Evolutionary conservation across 108 stramenopile species (phyloP).

Genomic region (Cyclotella kingstonii): DNA sequence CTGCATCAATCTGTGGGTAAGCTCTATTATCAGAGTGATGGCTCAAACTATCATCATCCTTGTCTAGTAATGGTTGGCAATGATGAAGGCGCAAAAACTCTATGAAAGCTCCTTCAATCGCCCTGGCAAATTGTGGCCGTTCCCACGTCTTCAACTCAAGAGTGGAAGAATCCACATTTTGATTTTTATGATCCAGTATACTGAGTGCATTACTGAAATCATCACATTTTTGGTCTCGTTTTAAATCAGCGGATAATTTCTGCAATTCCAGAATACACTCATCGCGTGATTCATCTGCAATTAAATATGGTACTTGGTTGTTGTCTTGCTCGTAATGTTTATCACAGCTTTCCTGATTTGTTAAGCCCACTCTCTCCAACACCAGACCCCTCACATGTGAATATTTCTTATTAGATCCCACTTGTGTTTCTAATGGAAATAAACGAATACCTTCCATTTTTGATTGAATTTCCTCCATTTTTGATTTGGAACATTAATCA

Average conservation of each 20-base stretch:
- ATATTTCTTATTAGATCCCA: too few species aligned
- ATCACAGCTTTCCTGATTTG: neutral
- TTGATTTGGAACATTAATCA: too few species aligned
- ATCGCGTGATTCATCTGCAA: slow-evolving; percentile 4
- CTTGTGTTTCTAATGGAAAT: too few species aligned
- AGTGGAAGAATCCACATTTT: neutral
- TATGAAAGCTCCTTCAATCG: neutral
- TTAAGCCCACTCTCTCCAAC: neutral
- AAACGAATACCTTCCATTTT: too few species aligned
- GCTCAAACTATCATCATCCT: slow-evolving; percentile 22
- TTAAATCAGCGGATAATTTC: neutral
- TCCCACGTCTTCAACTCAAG: neutral
- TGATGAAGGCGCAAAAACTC: slow-evolving; percentile 16
- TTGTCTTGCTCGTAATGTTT: neutral
- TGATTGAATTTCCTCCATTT: too few species aligned
- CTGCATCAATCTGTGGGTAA: too few species aligned
- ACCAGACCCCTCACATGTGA: too few species aligned
- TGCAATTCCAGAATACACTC: neutral
- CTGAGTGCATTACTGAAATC: neutral
- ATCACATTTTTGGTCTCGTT: neutral
- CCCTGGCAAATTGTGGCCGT: neutral
- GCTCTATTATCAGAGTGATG: neutral
- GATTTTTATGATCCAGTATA: neutral
- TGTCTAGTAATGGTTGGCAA: slow-evolving; percentile 15
- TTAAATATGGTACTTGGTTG: neutral